Conservation (phyloP, 192 early-diverging fungal species). For the Lobosporangium transversale region DNA sequence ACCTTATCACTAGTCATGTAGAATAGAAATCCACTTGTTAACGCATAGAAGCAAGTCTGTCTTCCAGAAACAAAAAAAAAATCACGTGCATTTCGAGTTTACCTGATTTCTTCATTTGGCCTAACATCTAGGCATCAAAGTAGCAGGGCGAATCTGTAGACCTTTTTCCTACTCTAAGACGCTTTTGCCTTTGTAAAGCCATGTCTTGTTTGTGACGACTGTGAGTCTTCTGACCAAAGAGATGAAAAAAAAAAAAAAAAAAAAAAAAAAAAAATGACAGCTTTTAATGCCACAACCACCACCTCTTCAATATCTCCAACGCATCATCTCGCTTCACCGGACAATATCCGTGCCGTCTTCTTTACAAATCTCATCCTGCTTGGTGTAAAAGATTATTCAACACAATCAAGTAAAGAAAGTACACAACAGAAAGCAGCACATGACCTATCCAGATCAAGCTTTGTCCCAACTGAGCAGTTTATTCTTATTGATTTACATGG, state of each 20-base stretch:
- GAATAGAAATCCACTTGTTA: slow-evolving; percentile 7
- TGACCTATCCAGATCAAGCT: not conserved
- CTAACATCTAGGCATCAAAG: no score
- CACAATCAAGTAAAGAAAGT: not conserved
- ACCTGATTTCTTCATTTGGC: not conserved
- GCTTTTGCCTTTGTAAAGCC: not conserved
- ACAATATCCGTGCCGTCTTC: slow-evolving; percentile 32
- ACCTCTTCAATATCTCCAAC: not conserved
- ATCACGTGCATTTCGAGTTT: not conserved
- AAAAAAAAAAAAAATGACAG: slow-evolving; percentile 18
- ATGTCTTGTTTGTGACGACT: slow-evolving; percentile 2
- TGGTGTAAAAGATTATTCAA: slow-evolving; percentile 24
- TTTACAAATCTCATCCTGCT: slow-evolving; percentile 48
- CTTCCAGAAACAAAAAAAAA: not conserved
- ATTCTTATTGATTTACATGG: slow-evolving; percentile 16
- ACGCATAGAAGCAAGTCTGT: no score
- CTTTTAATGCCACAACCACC: not conserved
- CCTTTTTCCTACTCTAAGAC: not conserved
- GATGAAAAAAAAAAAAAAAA: no score
- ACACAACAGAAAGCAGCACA: not conserved
- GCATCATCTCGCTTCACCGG: no score
- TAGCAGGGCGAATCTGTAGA: no score
- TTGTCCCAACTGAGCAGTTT: no score
- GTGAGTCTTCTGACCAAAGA: no score
- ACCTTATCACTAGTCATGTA: slow-evolving; percentile 62